Percentiles rank a stretch among this genome's conserved stretches.
Evolutionary conservation across 352 stramenopile species (phyloP).

Genomic region (Globisporangium splendens): DNA sequence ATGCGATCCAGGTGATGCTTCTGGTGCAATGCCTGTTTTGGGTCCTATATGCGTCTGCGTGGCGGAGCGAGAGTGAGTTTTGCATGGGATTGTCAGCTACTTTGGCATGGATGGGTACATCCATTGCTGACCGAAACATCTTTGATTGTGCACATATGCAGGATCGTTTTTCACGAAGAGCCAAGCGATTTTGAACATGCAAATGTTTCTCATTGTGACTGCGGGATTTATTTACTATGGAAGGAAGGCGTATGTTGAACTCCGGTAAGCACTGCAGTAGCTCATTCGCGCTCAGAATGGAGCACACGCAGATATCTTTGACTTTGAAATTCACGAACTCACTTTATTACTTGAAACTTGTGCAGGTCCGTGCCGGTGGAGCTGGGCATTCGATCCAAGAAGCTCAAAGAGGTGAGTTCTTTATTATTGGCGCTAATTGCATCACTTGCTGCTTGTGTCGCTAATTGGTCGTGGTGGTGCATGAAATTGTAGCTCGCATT

Average conservation of each 20-base stretch:
- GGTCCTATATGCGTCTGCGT: conserved; percentile 75
- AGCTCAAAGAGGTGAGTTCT: conserved; percentile 65
- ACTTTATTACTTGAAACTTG: neutral
- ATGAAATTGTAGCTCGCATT: conserved; percentile 32
- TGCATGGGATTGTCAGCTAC: too few relatives aligned
- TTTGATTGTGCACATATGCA: conserved; percentile 15
- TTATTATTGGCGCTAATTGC: neutral
- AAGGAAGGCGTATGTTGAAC: conserved; percentile 75
- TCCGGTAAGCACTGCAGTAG: conserved; percentile 38
- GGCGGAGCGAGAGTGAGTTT: conserved; percentile 52
- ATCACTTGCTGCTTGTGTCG: neutral
- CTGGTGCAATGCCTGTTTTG: conserved; percentile 66
- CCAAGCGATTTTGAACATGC: conserved; percentile 79
- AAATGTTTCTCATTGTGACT: conserved; percentile 78
- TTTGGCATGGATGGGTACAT: neutral
- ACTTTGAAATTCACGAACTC: neutral
- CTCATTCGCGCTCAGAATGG: neutral
- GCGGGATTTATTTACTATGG: conserved; percentile 74
- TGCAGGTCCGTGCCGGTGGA: conserved; percentile 77
- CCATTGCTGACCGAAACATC: neutral
- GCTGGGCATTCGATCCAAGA: conserved; percentile 74
- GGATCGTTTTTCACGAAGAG: conserved; percentile 77
- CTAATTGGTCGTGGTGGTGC: neutral
- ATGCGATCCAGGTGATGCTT: conserved; percentile 40
- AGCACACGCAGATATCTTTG: neutral